Percentiles rank a stretch among this genome's conserved stretches.
phyloP scores from a whole-genome alignment of 257 asterid species.

The Salvia rosmarinus region DNA sequence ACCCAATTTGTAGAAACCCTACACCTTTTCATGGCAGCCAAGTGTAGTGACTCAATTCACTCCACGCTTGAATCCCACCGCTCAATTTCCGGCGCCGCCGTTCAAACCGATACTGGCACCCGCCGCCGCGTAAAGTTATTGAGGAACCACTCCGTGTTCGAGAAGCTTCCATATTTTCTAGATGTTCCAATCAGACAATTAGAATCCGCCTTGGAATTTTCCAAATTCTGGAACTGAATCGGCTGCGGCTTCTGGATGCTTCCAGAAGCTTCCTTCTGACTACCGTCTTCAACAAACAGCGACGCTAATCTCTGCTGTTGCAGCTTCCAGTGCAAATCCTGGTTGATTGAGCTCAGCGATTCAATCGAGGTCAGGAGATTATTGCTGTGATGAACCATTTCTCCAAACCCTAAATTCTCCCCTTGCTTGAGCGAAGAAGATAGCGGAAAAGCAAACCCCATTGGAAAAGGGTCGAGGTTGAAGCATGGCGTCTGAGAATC shows the following conservation, averaged over 20 bases:
- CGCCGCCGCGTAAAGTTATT: constrained; percentile 41
- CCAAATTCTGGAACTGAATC: constrained; percentile 55
- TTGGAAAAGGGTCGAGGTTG: constrained; percentile 45
- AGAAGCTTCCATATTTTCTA: constrained; percentile 47
- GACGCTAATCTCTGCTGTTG: constrained; percentile 66
- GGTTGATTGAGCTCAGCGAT: constrained; percentile 69
- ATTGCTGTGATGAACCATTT: constrained; percentile 33
- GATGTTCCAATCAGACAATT: constrained; percentile 32
- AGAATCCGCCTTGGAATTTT: constrained; percentile 36
- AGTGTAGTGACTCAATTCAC: constrained; percentile 50
- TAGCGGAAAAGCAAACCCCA: constrained; percentile 45
- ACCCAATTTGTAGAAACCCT: constrained; percentile 1
- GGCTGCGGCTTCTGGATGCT: constrained; percentile 52
- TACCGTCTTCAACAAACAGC: constrained; percentile 45
- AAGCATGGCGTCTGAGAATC: constrained; percentile 41
- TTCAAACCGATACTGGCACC: constrained; percentile 26
- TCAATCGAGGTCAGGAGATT: constrained; percentile 59
- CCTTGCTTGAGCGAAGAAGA: constrained; percentile 40
- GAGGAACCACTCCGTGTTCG: constrained; percentile 60
- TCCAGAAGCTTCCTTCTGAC: constrained; percentile 37
- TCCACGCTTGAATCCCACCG: constrained; percentile 59
- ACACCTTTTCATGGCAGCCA: constrained; percentile 41
- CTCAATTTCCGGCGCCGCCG: constrained; percentile 45
- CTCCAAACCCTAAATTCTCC: constrained; percentile 44
- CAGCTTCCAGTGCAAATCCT: constrained; percentile 68